Conservation (phyloP, 139 green algal species). For the Dunaliella sp. region DNA sequence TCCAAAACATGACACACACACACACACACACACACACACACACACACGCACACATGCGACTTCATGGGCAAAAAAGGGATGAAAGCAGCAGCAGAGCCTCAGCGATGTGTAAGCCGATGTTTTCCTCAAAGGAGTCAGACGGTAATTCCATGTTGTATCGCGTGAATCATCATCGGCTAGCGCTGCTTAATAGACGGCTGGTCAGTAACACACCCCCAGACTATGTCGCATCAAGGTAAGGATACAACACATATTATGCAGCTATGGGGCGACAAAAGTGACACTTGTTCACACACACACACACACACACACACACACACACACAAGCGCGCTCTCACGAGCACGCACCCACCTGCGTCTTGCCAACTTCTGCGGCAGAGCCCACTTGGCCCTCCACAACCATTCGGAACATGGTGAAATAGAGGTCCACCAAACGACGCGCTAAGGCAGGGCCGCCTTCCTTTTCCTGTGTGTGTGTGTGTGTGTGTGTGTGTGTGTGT, state of each 20-base stretch:
- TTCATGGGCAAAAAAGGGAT: not conserved
- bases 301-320: too few relatives aligned
- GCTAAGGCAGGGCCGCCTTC: slow-evolving; percentile 67
- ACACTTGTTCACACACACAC: too few relatives aligned
- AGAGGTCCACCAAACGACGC: slow-evolving; percentile 78
- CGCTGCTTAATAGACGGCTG: too few relatives aligned
- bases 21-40: too few relatives aligned
- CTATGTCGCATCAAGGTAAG: too few relatives aligned
- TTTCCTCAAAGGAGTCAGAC: not conserved
- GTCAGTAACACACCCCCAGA: too few relatives aligned
- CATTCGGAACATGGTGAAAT: slow-evolving; percentile 89
- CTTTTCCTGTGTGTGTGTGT: slow-evolving; percentile 12
- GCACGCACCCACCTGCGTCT: slow-evolving; percentile 44
- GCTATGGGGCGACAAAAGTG: too few relatives aligned
- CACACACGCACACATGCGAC: too few relatives aligned
- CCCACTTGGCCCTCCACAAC: slow-evolving; percentile 74
- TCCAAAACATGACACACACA: too few relatives aligned
- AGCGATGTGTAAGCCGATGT: not conserved
- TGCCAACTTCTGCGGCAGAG: slow-evolving; percentile 41
- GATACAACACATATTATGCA: too few relatives aligned
- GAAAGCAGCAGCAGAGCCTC: not conserved
- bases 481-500: not conserved
- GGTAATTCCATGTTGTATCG: not conserved
- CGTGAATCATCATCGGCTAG: not conserved
- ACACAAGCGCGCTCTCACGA: too few relatives aligned